Conservation (phyloP, 495 filamentous ascomycete species). For the Aspergillus ellipticus region DNA sequence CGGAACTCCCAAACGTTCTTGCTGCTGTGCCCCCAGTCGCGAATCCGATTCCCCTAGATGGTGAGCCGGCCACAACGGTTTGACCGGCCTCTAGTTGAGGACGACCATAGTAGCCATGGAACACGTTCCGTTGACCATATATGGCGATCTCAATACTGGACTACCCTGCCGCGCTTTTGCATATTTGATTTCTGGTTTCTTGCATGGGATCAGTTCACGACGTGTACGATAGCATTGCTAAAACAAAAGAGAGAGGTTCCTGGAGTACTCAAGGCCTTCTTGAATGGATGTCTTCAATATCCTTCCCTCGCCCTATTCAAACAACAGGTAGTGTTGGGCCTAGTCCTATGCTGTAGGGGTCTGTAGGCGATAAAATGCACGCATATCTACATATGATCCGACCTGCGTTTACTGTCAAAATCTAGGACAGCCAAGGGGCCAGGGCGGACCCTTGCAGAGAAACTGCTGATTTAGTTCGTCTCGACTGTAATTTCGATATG, state of each 20-base stretch:
- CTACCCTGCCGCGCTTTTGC: not conserved
- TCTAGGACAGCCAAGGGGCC: no score
- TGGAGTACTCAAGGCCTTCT: not conserved
- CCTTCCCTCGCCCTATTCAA: no score
- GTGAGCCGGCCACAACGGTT: constrained; percentile 6
- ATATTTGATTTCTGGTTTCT: not conserved
- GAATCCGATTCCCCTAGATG: constrained; percentile 28
- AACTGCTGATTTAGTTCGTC: no score
- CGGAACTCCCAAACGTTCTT: constrained; percentile 25
- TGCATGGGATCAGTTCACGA: constrained; percentile 9
- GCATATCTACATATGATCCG: no score
- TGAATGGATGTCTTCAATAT: not conserved
- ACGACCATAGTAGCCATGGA: not conserved
- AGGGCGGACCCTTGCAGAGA: no score
- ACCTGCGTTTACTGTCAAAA: no score
- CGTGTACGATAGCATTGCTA: constrained; percentile 18
- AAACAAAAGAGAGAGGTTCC: not conserved
- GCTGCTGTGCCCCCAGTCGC: constrained; percentile 28
- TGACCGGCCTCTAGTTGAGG: not conserved
- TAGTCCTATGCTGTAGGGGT: no score
- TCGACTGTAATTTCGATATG: no score
- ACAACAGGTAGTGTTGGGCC: no score
- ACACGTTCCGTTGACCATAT: no score
- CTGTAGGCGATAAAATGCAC: no score
- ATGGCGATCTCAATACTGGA: not conserved